Evolutionary conservation across 345 rosid genomes (phyloP), one percentile per base, ranked within the genome.

Genomic region (Turritis glabra): DNA sequence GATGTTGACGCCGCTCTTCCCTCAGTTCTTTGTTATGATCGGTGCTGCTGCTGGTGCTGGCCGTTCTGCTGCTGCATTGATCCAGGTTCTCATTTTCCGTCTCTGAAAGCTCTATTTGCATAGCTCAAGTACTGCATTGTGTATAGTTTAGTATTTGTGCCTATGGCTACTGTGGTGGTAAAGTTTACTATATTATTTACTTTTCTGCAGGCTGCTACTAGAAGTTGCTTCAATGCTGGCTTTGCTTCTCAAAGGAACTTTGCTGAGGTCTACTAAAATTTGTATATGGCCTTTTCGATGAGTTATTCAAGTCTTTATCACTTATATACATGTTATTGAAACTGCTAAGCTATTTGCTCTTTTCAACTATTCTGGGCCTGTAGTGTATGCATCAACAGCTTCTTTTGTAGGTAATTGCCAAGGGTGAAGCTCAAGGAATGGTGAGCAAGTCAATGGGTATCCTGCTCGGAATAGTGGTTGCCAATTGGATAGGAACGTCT

Each of bases 361-460:
- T 30, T 38, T 59, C 25, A 18, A 17, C 10, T 46, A 9, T 61
- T 50, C 19, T 65, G 17, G 23, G 10, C 1, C 4, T 69, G n/a
- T 17, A 25, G 37, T 47, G 35, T 22, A 26, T n/a, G 48, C 18
- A 55, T 56, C 19, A 75, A 58, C 37, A 67, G 22, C 69, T 40
- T 63, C 67, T 38, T 69, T 51, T 80, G 37, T 79, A 91, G 98
- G 97, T 95, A 52, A 95, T 95, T 55, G 99, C 97, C 35, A 95
- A 92, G 70, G 99, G 97, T 72, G 99, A 95, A 88, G 99, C 99
- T 82, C 99, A 95, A 81, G 99, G 99, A 82, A 95, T 95, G 99
- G 91, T 92, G 74, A 92, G 97, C 88, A 92, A 88, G 80, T 88
- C 89, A 69, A 53, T 92, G 54, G 97, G 97, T 62, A 92, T 95